Evolutionary conservation across 495 filamentous ascomycete species (phyloP), one percentile per base, ranked within the genome.

Genomic region (Amorphotheca resinae): DNA sequence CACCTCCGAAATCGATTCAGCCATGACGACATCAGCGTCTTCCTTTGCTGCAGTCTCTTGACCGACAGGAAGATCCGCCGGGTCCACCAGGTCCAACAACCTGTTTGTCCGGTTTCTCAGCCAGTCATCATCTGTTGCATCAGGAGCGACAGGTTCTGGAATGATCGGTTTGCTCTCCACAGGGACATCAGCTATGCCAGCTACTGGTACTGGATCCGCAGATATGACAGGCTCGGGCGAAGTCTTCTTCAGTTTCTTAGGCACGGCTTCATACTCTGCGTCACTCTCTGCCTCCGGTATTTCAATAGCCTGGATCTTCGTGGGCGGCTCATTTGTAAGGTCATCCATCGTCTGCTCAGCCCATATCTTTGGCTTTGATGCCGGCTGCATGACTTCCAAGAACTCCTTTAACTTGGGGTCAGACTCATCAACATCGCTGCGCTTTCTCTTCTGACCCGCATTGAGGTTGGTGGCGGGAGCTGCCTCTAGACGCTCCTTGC

Each of bases 41-140:
- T 12, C 25, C 12, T 12, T 20, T 16, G n/a, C 22, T 1, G 11
- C 20, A 20, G 32, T 15, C 1, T 14, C 26, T 44, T 23, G 12
- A 33, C 30, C 17, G 32, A 37, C 26, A n/a, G 34, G 18, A 28
- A 62, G 48, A 35, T 70, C 69, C 33, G 72, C 65, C 1, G 65
- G 68, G 39, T 89, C 85, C 16, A 84, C 66, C 16, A 96, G 64
- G 55, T 87, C 93, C 26, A 96, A 69, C 35, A 95, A 62, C 50
- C 93, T 76, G 59, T 79, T 95, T n/a, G 87, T 95, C 50, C 84
- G 80, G 31, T 84, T 93, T 31, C 91, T 79, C 38, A 95, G 68
- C 91, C 91, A 99, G 57, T 99, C 91, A 34, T 75, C 72, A 58
- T 98, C 93, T 9, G 80, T 79, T 16, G 74, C 67, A 41, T 37